phyloP scores from a whole-genome alignment of 2,329 filamentous ascomycete genomes.

The Sclerotinia trifoliorum region DNA sequence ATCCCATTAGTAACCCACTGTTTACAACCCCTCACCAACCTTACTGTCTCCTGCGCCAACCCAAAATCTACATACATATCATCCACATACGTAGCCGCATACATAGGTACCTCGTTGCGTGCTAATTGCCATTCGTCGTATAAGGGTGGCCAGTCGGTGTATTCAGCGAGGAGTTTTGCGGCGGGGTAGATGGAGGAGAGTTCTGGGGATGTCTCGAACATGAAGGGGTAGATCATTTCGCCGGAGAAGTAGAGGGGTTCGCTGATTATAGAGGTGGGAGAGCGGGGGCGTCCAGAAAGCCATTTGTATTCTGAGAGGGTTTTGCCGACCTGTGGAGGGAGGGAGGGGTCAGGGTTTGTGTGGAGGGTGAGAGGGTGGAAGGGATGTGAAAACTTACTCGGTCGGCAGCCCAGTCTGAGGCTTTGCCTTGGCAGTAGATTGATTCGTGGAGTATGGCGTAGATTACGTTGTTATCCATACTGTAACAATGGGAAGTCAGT shows the following conservation, averaged over 20 bases:
- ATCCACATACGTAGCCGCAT: conserved; percentile 77
- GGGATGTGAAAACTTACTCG: conserved; percentile 40
- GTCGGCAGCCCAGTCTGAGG: conserved; percentile 74
- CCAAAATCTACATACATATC: conserved; percentile 91
- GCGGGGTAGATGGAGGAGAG: conserved; percentile 66
- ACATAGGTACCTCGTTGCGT: conserved; percentile 79
- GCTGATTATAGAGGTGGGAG: conserved; percentile 42
- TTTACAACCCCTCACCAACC: conserved; percentile 71
- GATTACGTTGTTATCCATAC: conserved; percentile 13
- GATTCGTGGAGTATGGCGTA: conserved; percentile 67
- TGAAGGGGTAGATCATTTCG: conserved; percentile 87
- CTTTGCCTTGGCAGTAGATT: conserved; percentile 71
- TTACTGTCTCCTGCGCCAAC: conserved; percentile 70
- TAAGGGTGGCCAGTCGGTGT: conserved; percentile 68
- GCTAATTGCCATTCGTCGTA: conserved; percentile 74
- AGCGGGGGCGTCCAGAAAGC: conserved; percentile 40
- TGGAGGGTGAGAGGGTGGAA: neutral
- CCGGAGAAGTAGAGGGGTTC: conserved; percentile 76
- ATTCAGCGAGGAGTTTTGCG: conserved; percentile 68
- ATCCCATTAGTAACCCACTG: conserved; percentile 82
- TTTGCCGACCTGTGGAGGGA: conserved; percentile 2
- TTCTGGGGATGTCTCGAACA: conserved; percentile 79
- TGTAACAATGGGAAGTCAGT: neutral
- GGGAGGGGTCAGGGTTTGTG: neutral
- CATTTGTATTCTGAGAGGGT: conserved; percentile 41